Percentiles rank a stretch among this genome's conserved stretches.
Evolutionary conservation across 148 eudicot genomes (phyloP).

Genomic region (Nyssa sinensis): DNA sequence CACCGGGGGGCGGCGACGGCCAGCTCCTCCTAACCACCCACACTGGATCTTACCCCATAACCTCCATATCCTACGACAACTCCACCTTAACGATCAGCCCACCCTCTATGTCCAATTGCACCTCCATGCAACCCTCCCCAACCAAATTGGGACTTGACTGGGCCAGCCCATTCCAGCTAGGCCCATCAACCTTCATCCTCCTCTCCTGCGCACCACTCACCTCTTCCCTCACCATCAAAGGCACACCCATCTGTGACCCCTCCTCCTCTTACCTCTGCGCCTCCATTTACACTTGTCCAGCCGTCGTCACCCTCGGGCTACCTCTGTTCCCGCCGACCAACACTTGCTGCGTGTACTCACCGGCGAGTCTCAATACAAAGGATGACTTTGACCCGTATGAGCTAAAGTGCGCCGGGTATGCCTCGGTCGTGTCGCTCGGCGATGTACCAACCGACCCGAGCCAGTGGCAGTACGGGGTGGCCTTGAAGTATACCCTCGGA

Average conservation of each 20-base stretch:
- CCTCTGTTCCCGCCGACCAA: constrained; percentile 10
- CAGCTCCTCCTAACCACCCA: constrained; percentile 27
- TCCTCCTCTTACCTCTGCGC: constrained; percentile 13
- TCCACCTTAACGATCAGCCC: constrained; percentile 19
- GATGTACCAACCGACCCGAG: constrained; percentile 18
- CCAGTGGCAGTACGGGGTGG: constrained; percentile 23
- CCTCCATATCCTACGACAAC: constrained; percentile 19
- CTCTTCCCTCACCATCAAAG: constrained; percentile 8
- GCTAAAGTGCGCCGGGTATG: constrained; percentile 12
- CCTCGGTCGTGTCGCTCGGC: constrained; percentile 16
- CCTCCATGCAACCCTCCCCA: constrained; percentile 15
- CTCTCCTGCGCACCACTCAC: constrained; percentile 14
- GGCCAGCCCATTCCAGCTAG: constrained; percentile 24
- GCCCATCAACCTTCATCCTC: constrained; percentile 25
- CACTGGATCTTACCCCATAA: constrained; percentile 21
- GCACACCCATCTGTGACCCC: constrained; percentile 12
- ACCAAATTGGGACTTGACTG: constrained; percentile 23
- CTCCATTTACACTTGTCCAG: constrained; percentile 17
- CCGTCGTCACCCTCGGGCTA: background rate
- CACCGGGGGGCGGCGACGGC: background rate
- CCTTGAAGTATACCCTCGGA: constrained; percentile 18
- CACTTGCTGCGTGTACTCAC: constrained; percentile 25
- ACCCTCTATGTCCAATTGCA: constrained; percentile 27
- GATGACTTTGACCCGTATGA: constrained; percentile 10
- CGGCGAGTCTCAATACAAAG: constrained; percentile 16